Evolutionary conservation across 495 filamentous ascomycete species (phyloP), one percentile per base, ranked within the genome.

Genomic region (Haplographium delicatum): DNA sequence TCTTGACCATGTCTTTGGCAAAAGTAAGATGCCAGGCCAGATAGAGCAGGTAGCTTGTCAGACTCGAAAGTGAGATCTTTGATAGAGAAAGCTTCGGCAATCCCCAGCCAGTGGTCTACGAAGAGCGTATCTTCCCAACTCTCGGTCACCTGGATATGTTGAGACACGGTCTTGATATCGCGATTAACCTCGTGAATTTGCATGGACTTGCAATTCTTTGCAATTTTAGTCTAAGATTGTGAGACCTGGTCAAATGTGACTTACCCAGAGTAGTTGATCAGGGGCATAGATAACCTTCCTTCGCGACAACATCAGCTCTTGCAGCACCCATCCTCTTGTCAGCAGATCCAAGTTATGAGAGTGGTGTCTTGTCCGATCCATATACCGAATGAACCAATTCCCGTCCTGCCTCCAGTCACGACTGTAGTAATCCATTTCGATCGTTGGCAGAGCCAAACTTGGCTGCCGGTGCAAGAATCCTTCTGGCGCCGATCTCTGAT

Each of bases 111-210:
- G 18, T 49, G 46, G 10, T 28, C 44, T 40, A 65, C 28, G 42
- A 67, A 33, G 61, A 58, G 9, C 33, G 49, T 8, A 58, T 65
- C 39, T 65, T 67, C 50, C 51, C 57, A 11, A 27, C 44, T 24
- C 19, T 47, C 18, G 30, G 18, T 10, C 20, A n/a, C 34, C 23
- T 39, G 11, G 13, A 28, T 1, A 1, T 2, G 4, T 25, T 39
- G 7, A 27, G 34, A 48, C n/a, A 25, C 25, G 20, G 11, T 39
- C 19, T 39, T 39, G 7, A 26, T 27, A 11, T 49, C 34, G 20
- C 46, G 46, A 20, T 49, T 28, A 22, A 49, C 46, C 2, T 49
- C 46, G 34, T 16, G 33, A 27, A 39, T 22, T n/a, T 4, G 2
- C n/a, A n/a, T 28, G n/a, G 46, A 38, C 46, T 28, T 49, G 34